Conservation (phyloP, 1,284 basidiomycete genomes). For the Trichosporon coremiiforme region DNA sequence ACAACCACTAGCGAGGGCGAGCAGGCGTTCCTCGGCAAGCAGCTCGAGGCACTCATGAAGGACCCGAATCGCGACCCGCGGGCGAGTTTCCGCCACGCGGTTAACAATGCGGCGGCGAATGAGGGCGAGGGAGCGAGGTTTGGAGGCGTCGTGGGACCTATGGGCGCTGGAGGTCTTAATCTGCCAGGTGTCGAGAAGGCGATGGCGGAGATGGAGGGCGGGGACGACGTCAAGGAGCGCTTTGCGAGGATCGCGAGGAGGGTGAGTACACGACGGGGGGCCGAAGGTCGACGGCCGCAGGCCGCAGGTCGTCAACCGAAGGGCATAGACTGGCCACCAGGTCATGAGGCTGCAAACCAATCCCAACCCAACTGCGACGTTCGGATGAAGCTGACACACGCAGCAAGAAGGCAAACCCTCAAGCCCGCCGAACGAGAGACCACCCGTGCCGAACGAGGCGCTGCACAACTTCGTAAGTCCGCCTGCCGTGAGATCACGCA, state of each 20-base stretch:
- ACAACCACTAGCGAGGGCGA: slow-evolving; percentile 62
- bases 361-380: too few relatives aligned
- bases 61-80: slow-evolving; percentile 84
- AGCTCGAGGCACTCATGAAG: slow-evolving; percentile 85
- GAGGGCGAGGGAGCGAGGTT: slow-evolving; percentile 49
- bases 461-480: slow-evolving; percentile 55
- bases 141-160: slow-evolving; percentile 74
- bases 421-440: slow-evolving; percentile 26
- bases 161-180: slow-evolving; percentile 77
- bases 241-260: slow-evolving; percentile 46
- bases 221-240: slow-evolving; percentile 48
- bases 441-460: slow-evolving; percentile 50
- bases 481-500: too few relatives aligned
- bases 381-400: slow-evolving; percentile 14
- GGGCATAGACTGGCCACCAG: too few relatives aligned
- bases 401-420: slow-evolving; percentile 41
- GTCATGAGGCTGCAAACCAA: too few relatives aligned
- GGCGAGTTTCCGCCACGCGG: slow-evolving; percentile 75
- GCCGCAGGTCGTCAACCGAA: too few relatives aligned
- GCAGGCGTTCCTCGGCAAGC: slow-evolving; percentile 80
- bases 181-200: slow-evolving; percentile 83
- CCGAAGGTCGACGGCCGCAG: too few relatives aligned
- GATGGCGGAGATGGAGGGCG: slow-evolving; percentile 77
- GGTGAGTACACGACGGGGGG: slow-evolving; percentile 31
- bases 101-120: slow-evolving; percentile 55